A percentile compares a stretch with the other conserved stretches of the same genome.
Evolutionary conservation across 2,329 filamentous ascomycete genomes (phyloP).

Genomic region (Ophioceras dolichostomum): DNA sequence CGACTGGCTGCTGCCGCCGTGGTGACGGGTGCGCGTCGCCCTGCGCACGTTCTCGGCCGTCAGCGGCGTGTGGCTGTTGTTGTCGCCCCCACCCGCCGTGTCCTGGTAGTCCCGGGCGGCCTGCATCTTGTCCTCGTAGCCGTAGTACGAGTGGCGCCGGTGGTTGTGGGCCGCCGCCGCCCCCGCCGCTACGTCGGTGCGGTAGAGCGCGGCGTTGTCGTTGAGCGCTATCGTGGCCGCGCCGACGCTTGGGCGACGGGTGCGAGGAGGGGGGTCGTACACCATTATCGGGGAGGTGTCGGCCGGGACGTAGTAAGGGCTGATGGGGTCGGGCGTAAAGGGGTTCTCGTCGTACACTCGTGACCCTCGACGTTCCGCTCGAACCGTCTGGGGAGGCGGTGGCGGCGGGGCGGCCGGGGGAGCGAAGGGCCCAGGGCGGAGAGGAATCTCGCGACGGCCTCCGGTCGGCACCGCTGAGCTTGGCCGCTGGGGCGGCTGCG

Average conservation of each 20-base stretch:
- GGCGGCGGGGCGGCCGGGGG: conserved; percentile 14
- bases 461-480: conserved; percentile 18
- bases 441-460: conserved; percentile 10
- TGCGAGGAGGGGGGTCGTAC: conserved; percentile 9
- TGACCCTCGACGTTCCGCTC: conserved; percentile 19
- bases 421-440: conserved; percentile 13
- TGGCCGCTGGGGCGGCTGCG: conserved; percentile 16
- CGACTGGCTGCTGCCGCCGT: conserved; percentile 39
- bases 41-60: conserved; percentile 44
- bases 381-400: conserved; percentile 14
- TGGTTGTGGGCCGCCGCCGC: conserved; percentile 10
- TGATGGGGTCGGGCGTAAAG: conserved; percentile 16
- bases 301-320: conserved; percentile 18
- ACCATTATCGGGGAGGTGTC: conserved; percentile 20
- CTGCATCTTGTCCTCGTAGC: conserved; percentile 26
- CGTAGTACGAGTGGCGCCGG: conserved; percentile 29
- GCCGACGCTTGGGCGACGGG: conserved; percentile 20
- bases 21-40: conserved; percentile 33
- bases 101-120: conserved; percentile 39
- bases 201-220: conserved; percentile 25
- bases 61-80: too few relatives aligned
- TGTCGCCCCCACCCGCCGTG: conserved; percentile 30
- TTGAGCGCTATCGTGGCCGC: conserved; percentile 20
- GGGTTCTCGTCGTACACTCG: conserved; percentile 21
- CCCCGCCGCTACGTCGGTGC: conserved; percentile 25